Evolutionary conservation across 1,284 basidiomycete genomes (phyloP).

Genomic region (Tilletia horrida): DNA sequence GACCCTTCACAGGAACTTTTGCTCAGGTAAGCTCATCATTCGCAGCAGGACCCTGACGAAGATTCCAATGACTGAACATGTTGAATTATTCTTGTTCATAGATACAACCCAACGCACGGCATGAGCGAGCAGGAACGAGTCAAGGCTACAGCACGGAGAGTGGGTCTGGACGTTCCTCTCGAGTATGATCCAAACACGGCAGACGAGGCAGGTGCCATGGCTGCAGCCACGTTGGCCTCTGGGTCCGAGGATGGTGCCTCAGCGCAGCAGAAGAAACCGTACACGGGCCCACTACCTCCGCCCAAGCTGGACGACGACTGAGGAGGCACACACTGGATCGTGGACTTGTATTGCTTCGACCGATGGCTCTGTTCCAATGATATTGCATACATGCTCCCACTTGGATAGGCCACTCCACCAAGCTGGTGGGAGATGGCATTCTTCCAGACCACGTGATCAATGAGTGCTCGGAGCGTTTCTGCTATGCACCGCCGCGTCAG

Average conservation of each 20-base stretch:
- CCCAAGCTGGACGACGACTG: slow-evolving; percentile 4
- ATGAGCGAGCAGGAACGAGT: slow-evolving; percentile 23
- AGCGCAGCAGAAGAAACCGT: background rate
- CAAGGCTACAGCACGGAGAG: slow-evolving; percentile 22
- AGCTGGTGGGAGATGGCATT: too few relatives aligned
- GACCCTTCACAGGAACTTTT: background rate
- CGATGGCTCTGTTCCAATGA: too few relatives aligned
- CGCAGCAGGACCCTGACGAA: too few relatives aligned
- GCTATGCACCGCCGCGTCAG: too few relatives aligned
- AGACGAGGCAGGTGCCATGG: slow-evolving; percentile 3
- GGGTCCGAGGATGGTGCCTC: background rate
- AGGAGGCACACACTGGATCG: background rate
- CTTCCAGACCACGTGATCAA: too few relatives aligned
- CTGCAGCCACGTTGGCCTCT: background rate
- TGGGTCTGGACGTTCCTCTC: slow-evolving; percentile 24
- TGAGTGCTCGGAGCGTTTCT: too few relatives aligned
- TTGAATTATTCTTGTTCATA: background rate
- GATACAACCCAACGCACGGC: slow-evolving; percentile 27
- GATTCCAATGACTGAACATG: background rate
- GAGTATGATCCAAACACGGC: slow-evolving; percentile 11
- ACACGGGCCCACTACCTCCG: slow-evolving; percentile 5
- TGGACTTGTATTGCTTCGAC: too few relatives aligned
- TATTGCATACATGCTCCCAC: too few relatives aligned
- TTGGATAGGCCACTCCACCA: too few relatives aligned
- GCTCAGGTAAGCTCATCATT: background rate